Conservation (phyloP, 139 green algal species). For the Deuterostichococcus epilithicus region DNA sequence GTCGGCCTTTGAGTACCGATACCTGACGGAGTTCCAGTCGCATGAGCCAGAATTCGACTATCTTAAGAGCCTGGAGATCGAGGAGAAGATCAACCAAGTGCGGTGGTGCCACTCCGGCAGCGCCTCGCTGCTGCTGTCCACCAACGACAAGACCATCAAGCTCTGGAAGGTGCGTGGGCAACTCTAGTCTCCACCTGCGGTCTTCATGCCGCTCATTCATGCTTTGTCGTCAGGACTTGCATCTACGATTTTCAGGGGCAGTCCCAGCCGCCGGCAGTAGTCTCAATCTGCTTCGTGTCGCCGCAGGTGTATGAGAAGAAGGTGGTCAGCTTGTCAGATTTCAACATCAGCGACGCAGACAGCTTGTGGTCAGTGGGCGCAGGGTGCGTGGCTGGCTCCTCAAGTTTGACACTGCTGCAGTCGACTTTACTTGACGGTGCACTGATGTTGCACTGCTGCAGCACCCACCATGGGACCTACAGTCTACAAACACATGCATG, state of each 20-base stretch:
- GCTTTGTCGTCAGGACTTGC: no score
- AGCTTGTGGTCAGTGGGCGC: slow-evolving; percentile 15
- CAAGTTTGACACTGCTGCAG: no score
- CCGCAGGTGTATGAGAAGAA: slow-evolving; percentile 85
- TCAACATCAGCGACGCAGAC: slow-evolving; percentile 66
- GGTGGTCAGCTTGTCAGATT: slow-evolving; percentile 70
- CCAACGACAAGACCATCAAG: slow-evolving; percentile 99
- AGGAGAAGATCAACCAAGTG: slow-evolving; percentile 99
- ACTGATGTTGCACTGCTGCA: background rate
- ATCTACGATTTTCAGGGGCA: background rate
- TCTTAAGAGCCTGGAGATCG: slow-evolving; percentile 97
- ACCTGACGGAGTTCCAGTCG: slow-evolving; percentile 98
- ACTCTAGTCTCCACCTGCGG: background rate
- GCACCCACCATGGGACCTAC: slow-evolving; percentile 18
- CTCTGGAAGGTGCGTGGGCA: slow-evolving; percentile 88
- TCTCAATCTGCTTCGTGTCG: background rate
- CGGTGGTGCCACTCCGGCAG: slow-evolving; percentile 62
- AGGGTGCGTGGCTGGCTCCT: slow-evolving; percentile 11
- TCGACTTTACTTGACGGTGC: no score
- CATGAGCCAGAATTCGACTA: slow-evolving; percentile 99
- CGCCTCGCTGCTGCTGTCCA: slow-evolving; percentile 73
- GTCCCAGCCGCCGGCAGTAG: background rate
- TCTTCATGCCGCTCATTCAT: no score
- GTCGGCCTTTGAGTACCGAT: slow-evolving; percentile 80
- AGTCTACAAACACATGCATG: background rate